Evolutionary conservation across 805 yeast species (phyloP), one percentile per base, ranked within the genome.

Genomic region (Yarrowia sp.): DNA sequence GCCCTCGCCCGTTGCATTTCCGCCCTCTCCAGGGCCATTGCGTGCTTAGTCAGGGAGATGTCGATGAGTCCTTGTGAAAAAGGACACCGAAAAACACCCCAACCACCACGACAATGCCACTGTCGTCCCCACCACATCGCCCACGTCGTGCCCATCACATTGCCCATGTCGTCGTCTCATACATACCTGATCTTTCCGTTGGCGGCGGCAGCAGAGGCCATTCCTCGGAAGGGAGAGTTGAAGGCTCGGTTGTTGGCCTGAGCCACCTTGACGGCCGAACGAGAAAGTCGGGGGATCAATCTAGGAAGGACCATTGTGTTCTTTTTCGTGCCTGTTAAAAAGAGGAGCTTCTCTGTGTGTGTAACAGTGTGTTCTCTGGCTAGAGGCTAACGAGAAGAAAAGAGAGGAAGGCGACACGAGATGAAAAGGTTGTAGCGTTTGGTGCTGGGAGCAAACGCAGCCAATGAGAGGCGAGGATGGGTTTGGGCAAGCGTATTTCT

Each of bases 171-270:
- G 28, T 22, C 28, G 28, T 22, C 28, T 22, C 28, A 22, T 22
- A 87, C 92, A 79, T 86, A 88, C 92, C 90, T 90, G 76, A 91
- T 91, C 79, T 89, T 88, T 85, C 97, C 97, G 63, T 68, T 66
- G 50, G 66, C 77, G 75, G 89, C 84, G 72, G 91, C 87, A 76
- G 90, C 88, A 74, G 91, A 83, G 72, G 92, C 92, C 79, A 87
- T 81, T 79, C 86, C 84, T 81, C 90, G 87, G 82, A 65, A 65
- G 31, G 65, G 63, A 47, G 71, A 72, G 66, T 51, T 81, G 80
- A 88, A 85, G 71, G 79, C 71, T 78, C 87, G 83, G 76, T 80
- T 74, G 83, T 87, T 87, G 78, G 92, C 90, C 84, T 86, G 89
- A 75, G 92, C 96, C 74, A 93, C 92, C 80, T 86, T 85, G 81